phyloP scores from a whole-genome alignment of 2,329 filamentous ascomycete genomes.

The Trichoderma polysporum region DNA sequence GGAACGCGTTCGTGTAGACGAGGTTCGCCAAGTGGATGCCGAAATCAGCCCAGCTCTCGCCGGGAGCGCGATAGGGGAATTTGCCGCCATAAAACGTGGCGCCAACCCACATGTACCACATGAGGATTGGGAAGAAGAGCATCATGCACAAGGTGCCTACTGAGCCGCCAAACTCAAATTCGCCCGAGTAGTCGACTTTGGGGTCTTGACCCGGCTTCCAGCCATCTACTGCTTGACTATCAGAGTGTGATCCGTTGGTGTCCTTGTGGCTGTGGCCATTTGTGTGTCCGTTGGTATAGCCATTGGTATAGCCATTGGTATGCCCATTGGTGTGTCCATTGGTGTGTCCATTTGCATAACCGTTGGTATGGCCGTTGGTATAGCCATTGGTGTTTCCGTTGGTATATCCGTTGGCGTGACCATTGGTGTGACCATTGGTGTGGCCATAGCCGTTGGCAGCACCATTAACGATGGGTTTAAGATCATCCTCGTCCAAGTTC shows the following conservation, averaged over 20 bases:
- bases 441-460: conserved; percentile 27
- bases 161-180: conserved; percentile 84
- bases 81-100: conserved; percentile 88
- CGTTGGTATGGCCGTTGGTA: background rate
- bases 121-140: conserved; percentile 87
- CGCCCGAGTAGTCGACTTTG: conserved; percentile 62
- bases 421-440: conserved; percentile 19
- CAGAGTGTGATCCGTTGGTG: conserved; percentile 24
- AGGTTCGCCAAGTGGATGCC: conserved; percentile 66
- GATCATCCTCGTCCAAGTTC: conserved; percentile 43
- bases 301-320: background rate
- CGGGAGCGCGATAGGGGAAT: conserved; percentile 65
- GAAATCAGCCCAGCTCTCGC: conserved; percentile 71
- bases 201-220: conserved; percentile 61
- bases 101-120: conserved; percentile 99
- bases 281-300: background rate
- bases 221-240: conserved; percentile 46
- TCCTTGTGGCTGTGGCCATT: conserved; percentile 23
- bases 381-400: conserved; percentile 19
- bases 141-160: conserved; percentile 81
- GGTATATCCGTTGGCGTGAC: conserved; percentile 21
- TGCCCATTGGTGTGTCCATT: conserved; percentile 27
- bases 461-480: conserved; percentile 35
- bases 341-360: background rate
- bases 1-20: conserved; percentile 82